Conservation (phyloP, 768 basidiomycete genomes). For the Coprinopsis marcescibilis region DNA sequence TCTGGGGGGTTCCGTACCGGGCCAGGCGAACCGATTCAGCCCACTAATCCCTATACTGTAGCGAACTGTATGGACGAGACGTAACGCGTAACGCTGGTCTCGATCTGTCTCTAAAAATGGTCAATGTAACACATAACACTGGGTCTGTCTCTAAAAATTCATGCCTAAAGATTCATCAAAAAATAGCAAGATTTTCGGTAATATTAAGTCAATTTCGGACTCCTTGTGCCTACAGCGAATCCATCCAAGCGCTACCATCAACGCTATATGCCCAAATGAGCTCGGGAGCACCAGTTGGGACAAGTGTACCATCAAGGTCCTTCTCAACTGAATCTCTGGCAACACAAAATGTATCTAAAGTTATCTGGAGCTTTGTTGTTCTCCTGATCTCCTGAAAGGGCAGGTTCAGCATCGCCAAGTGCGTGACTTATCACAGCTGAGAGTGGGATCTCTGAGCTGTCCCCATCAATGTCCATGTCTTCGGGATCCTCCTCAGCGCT, state of each 20-base stretch:
- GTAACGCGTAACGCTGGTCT: neutral
- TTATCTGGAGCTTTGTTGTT: too few relatives aligned
- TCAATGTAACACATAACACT: neutral
- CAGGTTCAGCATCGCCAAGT: neutral
- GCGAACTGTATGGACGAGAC: neutral
- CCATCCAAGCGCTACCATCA: too few relatives aligned
- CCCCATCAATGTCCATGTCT: neutral
- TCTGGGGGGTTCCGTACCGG: too few relatives aligned
- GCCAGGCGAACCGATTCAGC: too few relatives aligned
- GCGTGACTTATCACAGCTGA: neutral
- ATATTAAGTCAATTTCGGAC: neutral
- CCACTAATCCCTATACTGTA: too few relatives aligned
- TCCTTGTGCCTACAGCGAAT: too few relatives aligned
- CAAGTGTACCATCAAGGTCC: too few relatives aligned
- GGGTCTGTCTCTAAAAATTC: neutral
- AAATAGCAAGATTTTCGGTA: neutral
- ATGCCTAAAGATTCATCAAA: neutral
- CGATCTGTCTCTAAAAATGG: neutral
- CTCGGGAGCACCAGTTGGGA: too few relatives aligned
- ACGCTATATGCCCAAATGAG: too few relatives aligned
- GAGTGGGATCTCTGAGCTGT: constrained; percentile 8
- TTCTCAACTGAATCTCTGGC: too few relatives aligned
- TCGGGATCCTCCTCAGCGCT: neutral
- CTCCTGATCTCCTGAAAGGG: neutral
- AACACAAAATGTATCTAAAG: too few relatives aligned